Evolutionary conservation across 2,329 filamentous ascomycete species (phyloP).

Genomic region (Ophidiomyces ophidiicola): DNA sequence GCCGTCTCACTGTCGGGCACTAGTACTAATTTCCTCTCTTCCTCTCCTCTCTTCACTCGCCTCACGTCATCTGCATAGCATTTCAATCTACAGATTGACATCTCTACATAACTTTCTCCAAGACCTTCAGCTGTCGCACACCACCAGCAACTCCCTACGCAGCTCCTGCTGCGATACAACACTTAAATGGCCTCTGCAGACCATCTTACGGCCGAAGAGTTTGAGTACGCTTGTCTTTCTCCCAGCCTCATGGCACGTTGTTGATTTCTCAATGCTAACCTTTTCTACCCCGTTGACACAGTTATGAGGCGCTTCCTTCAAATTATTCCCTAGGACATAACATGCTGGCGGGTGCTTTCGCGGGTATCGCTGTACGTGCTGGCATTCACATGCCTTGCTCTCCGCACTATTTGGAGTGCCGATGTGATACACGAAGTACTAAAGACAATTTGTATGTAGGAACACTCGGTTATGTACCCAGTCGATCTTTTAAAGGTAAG

Average conservation of each 20-base stretch:
- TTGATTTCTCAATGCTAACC: conserved; percentile 10
- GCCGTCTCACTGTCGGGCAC: no score
- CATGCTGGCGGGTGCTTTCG: conserved; percentile 92
- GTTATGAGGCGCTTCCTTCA: conserved; percentile 85
- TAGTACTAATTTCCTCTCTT: neutral
- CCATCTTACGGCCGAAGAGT: conserved; percentile 34
- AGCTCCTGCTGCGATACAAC: conserved; percentile 27
- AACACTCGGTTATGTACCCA: conserved; percentile 98
- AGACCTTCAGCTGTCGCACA: conserved; percentile 2
- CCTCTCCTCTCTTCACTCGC: conserved; percentile 5
- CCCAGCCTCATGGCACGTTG: conserved; percentile 6
- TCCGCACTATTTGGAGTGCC: conserved; percentile 3
- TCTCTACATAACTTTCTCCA: no score
- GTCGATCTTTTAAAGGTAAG: conserved; percentile 91
- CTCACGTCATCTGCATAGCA: neutral
- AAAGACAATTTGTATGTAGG: conserved; percentile 41
- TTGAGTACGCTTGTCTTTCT: conserved; percentile 30
- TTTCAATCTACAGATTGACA: no score
- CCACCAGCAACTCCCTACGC: conserved; percentile 9
- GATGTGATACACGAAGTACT: conserved; percentile 4
- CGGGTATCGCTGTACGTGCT: conserved; percentile 71
- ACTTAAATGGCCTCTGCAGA: conserved; percentile 33
- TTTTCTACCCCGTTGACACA: conserved; percentile 24
- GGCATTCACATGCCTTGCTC: neutral
- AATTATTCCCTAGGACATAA: conserved; percentile 91